Conservation (phyloP, 2,329 filamentous ascomycete species). For the Fusarium sp. region DNA sequence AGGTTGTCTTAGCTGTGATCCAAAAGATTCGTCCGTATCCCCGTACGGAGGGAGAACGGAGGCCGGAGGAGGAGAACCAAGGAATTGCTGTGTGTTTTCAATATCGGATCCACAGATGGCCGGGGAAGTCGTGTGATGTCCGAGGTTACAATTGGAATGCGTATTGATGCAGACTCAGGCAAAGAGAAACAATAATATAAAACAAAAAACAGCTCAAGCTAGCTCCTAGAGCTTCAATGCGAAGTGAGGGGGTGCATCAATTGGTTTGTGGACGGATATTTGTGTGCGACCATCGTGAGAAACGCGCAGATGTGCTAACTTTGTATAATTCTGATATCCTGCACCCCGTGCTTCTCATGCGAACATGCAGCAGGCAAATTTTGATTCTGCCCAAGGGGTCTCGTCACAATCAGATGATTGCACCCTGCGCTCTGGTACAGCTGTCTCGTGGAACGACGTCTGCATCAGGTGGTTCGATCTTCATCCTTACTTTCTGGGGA, state of each 20-base stretch:
- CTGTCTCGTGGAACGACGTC: constrained; percentile 38
- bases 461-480: constrained; percentile 45
- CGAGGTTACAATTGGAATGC: constrained; percentile 10
- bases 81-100: background rate
- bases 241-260: constrained; percentile 27
- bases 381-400: constrained; percentile 3
- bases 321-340: constrained; percentile 37
- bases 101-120: constrained; percentile 23
- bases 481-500: constrained; percentile 41
- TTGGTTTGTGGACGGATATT: background rate
- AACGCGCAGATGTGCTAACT: constrained; percentile 18
- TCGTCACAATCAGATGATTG: constrained; percentile 44
- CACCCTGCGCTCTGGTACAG: constrained; percentile 14
- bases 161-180: constrained; percentile 9
- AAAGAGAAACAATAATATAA: constrained; percentile 1
- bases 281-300: constrained; percentile 11
- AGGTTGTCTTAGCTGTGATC: constrained; percentile 13
- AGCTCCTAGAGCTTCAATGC: constrained; percentile 27
- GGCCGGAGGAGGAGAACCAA: constrained; percentile 1
- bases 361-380: constrained; percentile 26
- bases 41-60: constrained; percentile 12
- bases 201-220: constrained; percentile 2
- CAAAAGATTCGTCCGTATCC: constrained; percentile 13
- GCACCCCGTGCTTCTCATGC: constrained; percentile 24
- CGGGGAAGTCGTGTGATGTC: constrained; percentile 28